Conservation (phyloP, 306 rosid species). For the Cucumis melo region DNA sequence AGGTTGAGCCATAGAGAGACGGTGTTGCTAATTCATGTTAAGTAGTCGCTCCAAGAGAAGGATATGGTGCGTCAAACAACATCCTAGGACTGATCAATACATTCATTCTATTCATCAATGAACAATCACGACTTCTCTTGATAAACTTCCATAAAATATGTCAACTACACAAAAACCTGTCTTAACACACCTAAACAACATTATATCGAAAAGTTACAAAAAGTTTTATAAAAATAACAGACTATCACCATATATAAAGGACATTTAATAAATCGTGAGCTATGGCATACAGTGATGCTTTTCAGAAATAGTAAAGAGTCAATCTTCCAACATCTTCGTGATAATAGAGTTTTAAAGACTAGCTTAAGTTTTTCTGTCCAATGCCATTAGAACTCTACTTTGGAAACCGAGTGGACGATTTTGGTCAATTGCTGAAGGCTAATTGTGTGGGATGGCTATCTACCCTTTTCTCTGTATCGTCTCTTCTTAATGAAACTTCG, state of each 20-base stretch:
- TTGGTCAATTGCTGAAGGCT: neutral
- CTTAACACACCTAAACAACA: neutral
- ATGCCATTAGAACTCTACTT: neutral
- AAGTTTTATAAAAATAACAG: neutral
- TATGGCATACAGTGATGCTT: neutral
- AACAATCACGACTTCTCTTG: neutral
- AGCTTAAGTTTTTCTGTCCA: neutral
- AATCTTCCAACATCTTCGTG: neutral
- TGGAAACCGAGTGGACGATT: neutral
- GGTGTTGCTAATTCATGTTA: neutral
- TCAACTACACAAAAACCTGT: neutral
- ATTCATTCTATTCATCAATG: neutral
- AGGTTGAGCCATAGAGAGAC: neutral
- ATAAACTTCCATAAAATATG: neutral
- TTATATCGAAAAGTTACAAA: neutral
- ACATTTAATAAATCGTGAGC: neutral
- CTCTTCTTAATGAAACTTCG: neutral
- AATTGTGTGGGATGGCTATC: neutral
- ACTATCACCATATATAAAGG: neutral
- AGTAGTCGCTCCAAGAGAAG: neutral
- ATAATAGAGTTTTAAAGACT: neutral
- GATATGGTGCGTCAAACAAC: neutral
- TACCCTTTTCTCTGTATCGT: neutral
- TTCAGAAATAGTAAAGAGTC: neutral
- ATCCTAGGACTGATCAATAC: neutral